phyloP scores from a whole-genome alignment of 257 asterid species.

The Leonotis leonurus region DNA sequence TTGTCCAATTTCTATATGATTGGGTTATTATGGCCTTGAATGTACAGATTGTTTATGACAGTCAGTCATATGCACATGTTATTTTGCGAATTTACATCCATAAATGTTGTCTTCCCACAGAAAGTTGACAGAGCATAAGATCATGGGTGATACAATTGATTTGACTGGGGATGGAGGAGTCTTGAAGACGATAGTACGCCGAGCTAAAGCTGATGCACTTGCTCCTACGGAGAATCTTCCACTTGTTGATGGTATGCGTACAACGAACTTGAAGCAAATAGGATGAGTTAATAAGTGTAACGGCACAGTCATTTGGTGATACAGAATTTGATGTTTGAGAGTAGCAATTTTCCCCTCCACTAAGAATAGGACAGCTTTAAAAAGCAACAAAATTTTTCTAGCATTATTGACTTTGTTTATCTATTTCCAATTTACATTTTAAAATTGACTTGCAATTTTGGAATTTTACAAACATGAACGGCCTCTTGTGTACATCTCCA shows the following conservation, averaged over 20 bases:
- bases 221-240: slow-evolving; percentile 85
- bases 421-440: neutral
- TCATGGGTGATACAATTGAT: slow-evolving; percentile 65
- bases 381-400: neutral
- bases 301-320: neutral
- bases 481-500: neutral
- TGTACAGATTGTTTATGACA: neutral
- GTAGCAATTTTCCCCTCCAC: neutral
- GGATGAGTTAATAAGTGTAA: neutral
- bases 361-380: too few relatives aligned
- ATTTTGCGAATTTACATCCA: neutral
- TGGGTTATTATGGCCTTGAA: neutral
- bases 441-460: neutral
- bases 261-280: neutral
- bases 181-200: slow-evolving; percentile 59
- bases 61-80: neutral
- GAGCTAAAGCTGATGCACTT: slow-evolving; percentile 70
- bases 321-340: neutral
- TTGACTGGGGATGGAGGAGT: slow-evolving; percentile 98
- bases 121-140: slow-evolving; percentile 27
- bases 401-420: neutral
- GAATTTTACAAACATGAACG: neutral
- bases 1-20: neutral
- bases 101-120: slow-evolving; percentile 13
- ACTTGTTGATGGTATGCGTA: slow-evolving; percentile 70